Evolutionary conservation across 768 basidiomycete genomes (phyloP), one percentile per base, ranked within the genome.

Genomic region (Sporobolomyces pararoseus): DNA sequence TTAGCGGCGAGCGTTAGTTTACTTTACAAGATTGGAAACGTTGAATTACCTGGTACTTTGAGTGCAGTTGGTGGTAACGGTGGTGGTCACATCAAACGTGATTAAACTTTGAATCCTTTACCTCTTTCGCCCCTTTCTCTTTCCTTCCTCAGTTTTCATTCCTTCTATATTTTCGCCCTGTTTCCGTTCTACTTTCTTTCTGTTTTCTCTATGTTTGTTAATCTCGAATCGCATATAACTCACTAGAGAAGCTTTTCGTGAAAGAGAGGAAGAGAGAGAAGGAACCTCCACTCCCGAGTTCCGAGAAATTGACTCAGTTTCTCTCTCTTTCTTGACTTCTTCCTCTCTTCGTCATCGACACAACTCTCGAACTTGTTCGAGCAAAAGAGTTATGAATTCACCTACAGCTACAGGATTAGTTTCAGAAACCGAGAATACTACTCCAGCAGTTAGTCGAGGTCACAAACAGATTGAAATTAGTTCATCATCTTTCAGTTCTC

Each of bases 1-100:
- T 32, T 64, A 29, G 13, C 27, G 29, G 34, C 68, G 44, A 57
- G 58, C 25, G 65, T 72, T 25, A 32, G 27, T 34, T 51, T 75
- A 44, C 46, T 69, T 32, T 31, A 50, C 44, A 55, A 32, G 6
- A 54, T 72, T 42, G 74, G 74, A 3, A 31, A 14, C 21, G 67
- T 31, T 27, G 54, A 65, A 39, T 67, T 75, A 10, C 74, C 74
- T 3, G 68, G 70, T 2, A 70, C 68, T n/a, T 49, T 75, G 13
- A 49, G 63, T 31, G 31, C 65, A 2, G 68, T 74, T 0, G 68
- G 72, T 4, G 57, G 42, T n/a, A 55, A 37, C 3, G 66, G 63
- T n/a, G 59, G 44, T 23, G 46, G 29, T 34, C 59, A 49, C 32
- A 35, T 35, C 46, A 61, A 61, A 46, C 31, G 59, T 29, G 59